Conservation (phyloP, 139 green algal genomes). For the Asterochloris sp. region DNA sequence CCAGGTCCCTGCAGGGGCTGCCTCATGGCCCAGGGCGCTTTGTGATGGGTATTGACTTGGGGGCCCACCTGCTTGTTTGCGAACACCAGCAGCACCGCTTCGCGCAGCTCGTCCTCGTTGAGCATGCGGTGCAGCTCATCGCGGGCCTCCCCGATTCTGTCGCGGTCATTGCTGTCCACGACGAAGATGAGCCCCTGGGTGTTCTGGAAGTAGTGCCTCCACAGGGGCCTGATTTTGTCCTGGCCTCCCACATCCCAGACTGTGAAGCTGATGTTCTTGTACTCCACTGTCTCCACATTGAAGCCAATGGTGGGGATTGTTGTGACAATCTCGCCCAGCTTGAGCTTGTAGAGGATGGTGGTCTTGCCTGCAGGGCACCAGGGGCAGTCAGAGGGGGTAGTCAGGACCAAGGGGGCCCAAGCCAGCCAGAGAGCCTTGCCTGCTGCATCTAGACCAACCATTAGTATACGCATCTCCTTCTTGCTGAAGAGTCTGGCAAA, state of each 20-base stretch:
- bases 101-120: conserved; percentile 98
- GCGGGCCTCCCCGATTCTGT: conserved; percentile 90
- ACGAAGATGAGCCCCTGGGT: conserved; percentile 99
- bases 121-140: conserved; percentile 99
- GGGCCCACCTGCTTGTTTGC: conserved; percentile 92
- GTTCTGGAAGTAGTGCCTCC: conserved; percentile 99
- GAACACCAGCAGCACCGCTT: conserved; percentile 97
- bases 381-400: conserved; percentile 41
- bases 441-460: conserved; percentile 57
- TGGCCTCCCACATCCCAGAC: conserved; percentile 95
- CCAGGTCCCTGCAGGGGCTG: too few species aligned
- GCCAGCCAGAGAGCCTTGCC: not conserved
- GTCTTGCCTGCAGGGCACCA: conserved; percentile 98
- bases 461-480: conserved; percentile 99
- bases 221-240: conserved; percentile 91
- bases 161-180: conserved; percentile 96
- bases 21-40: too few species aligned
- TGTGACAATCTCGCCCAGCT: conserved; percentile 98
- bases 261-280: conserved; percentile 97
- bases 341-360: conserved; percentile 99
- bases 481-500: conserved; percentile 88
- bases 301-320: conserved; percentile 99
- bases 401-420: not conserved
- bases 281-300: conserved; percentile 97
- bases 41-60: too few species aligned